phyloP scores from a whole-genome alignment of 2,329 filamentous ascomycete genomes.

The Pseudocercospora crystallina region DNA sequence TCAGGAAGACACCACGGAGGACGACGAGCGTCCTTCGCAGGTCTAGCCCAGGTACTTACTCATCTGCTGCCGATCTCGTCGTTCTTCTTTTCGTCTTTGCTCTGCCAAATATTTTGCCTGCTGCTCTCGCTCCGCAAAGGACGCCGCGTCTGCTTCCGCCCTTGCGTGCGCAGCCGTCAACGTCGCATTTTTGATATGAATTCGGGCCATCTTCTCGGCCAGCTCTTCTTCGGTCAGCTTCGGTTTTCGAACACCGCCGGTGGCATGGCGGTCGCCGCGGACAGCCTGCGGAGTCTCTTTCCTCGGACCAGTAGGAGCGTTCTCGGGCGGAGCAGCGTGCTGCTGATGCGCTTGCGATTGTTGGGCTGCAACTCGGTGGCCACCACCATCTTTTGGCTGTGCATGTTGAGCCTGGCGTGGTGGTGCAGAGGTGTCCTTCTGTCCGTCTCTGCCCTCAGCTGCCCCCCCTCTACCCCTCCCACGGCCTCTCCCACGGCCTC shows the following conservation, averaged over 20 bases:
- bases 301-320: conserved; percentile 25
- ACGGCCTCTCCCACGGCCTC: conserved; percentile 22
- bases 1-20: too few species aligned
- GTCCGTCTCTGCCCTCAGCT: conserved; percentile 13
- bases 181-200: conserved; percentile 61
- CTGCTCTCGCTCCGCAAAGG: conserved; percentile 63
- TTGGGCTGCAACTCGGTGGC: not conserved
- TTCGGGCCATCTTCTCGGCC: conserved; percentile 59
- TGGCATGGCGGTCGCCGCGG: conserved; percentile 36
- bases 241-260: conserved; percentile 45
- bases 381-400: not conserved
- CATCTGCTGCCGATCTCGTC: conserved; percentile 57
- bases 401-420: not conserved
- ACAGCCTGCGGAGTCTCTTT: conserved; percentile 29
- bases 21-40: too few species aligned
- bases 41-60: conserved; percentile 24
- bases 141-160: conserved; percentile 66
- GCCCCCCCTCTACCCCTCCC: conserved; percentile 26
- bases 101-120: conserved; percentile 53
- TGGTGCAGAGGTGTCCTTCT: conserved; percentile 1
- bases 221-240: conserved; percentile 67
- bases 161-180: conserved; percentile 61
- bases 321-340: conserved; percentile 18
- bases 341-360: conserved; percentile 14
- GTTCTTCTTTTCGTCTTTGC: conserved; percentile 49